phyloP scores from a whole-genome alignment of 1,284 basidiomycete genomes.

The Heimioporus retisporus region DNA sequence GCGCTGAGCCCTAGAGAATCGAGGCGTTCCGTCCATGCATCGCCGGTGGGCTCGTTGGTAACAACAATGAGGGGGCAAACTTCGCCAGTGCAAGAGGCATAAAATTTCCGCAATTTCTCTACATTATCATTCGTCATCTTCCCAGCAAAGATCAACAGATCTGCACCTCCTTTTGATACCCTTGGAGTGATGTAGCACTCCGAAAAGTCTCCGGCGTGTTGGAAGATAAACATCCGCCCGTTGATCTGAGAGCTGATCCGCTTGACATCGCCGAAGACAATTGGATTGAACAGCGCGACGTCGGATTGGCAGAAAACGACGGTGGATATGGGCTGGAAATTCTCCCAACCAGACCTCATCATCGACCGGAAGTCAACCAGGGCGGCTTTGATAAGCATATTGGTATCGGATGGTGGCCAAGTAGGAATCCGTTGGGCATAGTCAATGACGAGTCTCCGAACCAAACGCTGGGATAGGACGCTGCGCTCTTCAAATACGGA shows the following conservation, averaged over 20 bases:
- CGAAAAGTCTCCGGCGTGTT: conserved; percentile 25
- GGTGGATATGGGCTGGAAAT: conserved; percentile 23
- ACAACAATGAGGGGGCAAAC: conserved; percentile 38
- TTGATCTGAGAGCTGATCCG: conserved; percentile 35
- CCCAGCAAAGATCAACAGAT: conserved; percentile 36
- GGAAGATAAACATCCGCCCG: conserved; percentile 36
- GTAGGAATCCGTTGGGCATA: conserved; percentile 25
- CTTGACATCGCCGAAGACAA: conserved; percentile 32
- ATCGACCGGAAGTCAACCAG: conserved; percentile 36
- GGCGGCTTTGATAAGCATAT: conserved; percentile 36
- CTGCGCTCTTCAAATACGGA: conserved; percentile 33
- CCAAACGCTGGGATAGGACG: conserved; percentile 25
- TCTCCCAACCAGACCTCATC: conserved; percentile 38
- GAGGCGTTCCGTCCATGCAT: conserved; percentile 23
- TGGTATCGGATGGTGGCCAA: conserved; percentile 28
- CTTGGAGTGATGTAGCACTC: conserved; percentile 26
- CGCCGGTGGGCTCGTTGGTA: conserved; percentile 23
- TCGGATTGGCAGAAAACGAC: conserved; percentile 37
- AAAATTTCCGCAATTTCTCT: conserved; percentile 25
- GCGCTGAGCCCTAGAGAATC: conserved; percentile 26
- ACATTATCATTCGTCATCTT: conserved; percentile 20
- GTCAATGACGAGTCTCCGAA: conserved; percentile 29
- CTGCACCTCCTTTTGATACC: conserved; percentile 34
- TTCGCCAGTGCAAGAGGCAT: conserved; percentile 31
- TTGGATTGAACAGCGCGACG: conserved; percentile 19